Base-by-base conservation (phyloP, 768 basidiomycete species). In the Aureoboletus auriporus region DNA sequence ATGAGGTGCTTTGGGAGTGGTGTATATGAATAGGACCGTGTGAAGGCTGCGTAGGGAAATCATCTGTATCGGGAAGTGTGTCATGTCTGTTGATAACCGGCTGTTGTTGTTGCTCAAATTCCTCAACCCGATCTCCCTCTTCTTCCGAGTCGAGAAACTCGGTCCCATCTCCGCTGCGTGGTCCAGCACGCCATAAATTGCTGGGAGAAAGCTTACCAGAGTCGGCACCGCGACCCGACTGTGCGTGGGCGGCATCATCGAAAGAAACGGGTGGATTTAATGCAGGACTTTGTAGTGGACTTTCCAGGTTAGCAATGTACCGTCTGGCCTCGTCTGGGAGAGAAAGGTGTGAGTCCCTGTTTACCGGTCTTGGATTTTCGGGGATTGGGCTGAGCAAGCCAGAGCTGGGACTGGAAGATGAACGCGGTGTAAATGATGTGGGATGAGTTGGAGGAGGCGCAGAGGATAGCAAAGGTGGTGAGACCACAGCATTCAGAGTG, bases 301-400 rank as follows among this genome's bases (percentile, higher is more conserved):
- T 83, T 47, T 88, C 86, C 77, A 86, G 82, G 56, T 76, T 79
- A 33, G 79, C 74, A 47, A 88, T 83, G 58, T 87, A 89, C 41
- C 77, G 80, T 53, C 74, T 79, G 13, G 88, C 84, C 63, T 91
- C 89, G 46, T 89, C 86, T 1, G 89, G 85, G 33, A 89, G 72
- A 30, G 83, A 80, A 42, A 84, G 78, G 20, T 77, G 76, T 8
- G 86, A 89, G 43, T 84, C 83, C 46, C 83, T 77, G n/a, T 79
- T 77, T 14, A 72, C 55, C 6, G 69, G 62, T n/a, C 64, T 63
- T 17, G 66, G 64, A 51, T 61, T 60, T 59, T 72, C 66, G 16
- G 62, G 53, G 36, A 56, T 63, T 33, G 55, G 63, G 40, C 48
- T 62, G 35, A 58, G 61, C 29, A 53, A 50, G 29, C 41, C 46